Evolutionary conservation across 2,329 filamentous ascomycete genomes (phyloP).

Genomic region (Cladosporium sp.): DNA sequence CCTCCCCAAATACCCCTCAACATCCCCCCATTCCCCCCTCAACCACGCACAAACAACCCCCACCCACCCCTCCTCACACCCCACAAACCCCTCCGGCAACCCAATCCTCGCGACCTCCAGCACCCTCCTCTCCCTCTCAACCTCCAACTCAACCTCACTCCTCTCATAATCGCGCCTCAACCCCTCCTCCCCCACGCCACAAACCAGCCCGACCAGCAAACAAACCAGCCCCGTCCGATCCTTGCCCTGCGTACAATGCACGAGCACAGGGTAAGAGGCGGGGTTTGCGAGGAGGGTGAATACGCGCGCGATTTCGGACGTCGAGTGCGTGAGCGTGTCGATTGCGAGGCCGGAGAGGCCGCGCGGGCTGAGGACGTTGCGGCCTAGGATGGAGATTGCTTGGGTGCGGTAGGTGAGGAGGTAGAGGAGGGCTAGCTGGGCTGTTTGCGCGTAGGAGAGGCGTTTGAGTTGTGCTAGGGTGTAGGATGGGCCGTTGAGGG

Average conservation of each 20-base stretch:
- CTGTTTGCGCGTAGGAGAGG: constrained; percentile 61
- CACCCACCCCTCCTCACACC: constrained; percentile 63
- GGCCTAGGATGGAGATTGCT: constrained; percentile 65
- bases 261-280: constrained; percentile 57
- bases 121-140: constrained; percentile 60
- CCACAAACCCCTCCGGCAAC: constrained; percentile 66
- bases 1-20: constrained; percentile 58
- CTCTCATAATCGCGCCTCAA: constrained; percentile 69
- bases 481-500: constrained; percentile 68
- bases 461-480: constrained; percentile 63
- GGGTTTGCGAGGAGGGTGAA: constrained; percentile 47
- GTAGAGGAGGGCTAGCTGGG: constrained; percentile 60
- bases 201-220: constrained; percentile 61
- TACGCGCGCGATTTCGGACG: constrained; percentile 53
- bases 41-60: constrained; percentile 54
- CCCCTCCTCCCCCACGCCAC: constrained; percentile 52
- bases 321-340: constrained; percentile 65
- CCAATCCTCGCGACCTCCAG: constrained; percentile 67
- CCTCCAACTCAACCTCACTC: constrained; percentile 56
- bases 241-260: constrained; percentile 88
- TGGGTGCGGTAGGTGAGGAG: constrained; percentile 61
- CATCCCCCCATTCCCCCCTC: constrained; percentile 57
- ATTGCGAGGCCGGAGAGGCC: constrained; percentile 67
- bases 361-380: constrained; percentile 65
- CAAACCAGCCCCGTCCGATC: constrained; percentile 73